phyloP scores from a whole-genome alignment of 2,329 filamentous ascomycete genomes.

The Fusarium mangiferae region DNA sequence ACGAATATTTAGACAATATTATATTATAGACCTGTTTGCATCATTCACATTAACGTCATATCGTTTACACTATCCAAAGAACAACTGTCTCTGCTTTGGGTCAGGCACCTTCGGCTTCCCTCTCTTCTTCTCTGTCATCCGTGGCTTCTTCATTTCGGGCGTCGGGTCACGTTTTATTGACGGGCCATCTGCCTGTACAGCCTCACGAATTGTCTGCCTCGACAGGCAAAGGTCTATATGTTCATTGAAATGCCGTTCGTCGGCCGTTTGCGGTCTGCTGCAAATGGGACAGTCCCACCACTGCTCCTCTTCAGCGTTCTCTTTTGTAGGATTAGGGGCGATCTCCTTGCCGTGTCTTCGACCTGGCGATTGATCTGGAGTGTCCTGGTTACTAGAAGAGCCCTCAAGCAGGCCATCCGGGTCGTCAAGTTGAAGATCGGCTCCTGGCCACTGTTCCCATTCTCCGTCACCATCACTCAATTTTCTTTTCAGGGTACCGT shows the following conservation, averaged over 20 bases:
- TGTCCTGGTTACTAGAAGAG: conserved; percentile 15
- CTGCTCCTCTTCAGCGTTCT: conserved; percentile 53
- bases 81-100: conserved; percentile 63
- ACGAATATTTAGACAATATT: background rate
- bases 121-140: conserved; percentile 52
- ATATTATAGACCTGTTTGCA: conserved; percentile 7
- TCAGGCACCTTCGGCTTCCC: conserved; percentile 50
- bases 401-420: conserved; percentile 24
- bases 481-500: conserved; percentile 49
- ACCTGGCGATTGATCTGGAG: conserved; percentile 6
- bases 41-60: conserved; percentile 6
- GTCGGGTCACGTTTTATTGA: conserved; percentile 45
- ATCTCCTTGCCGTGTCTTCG: conserved; percentile 63
- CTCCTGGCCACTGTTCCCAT: conserved; percentile 77
- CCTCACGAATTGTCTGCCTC: conserved; percentile 84
- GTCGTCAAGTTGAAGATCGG: conserved; percentile 59
- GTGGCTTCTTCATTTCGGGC: conserved; percentile 52
- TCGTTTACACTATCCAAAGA: conserved; percentile 55
- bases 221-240: conserved; percentile 95
- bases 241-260: conserved; percentile 84
- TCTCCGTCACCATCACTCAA: conserved; percentile 47
- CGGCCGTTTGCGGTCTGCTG: conserved; percentile 74
- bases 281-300: conserved; percentile 93
- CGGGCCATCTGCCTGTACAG: conserved; percentile 67
- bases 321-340: conserved; percentile 56